Conservation (phyloP, 352 stramenopile genomes). For the Phytophthora pisi region DNA sequence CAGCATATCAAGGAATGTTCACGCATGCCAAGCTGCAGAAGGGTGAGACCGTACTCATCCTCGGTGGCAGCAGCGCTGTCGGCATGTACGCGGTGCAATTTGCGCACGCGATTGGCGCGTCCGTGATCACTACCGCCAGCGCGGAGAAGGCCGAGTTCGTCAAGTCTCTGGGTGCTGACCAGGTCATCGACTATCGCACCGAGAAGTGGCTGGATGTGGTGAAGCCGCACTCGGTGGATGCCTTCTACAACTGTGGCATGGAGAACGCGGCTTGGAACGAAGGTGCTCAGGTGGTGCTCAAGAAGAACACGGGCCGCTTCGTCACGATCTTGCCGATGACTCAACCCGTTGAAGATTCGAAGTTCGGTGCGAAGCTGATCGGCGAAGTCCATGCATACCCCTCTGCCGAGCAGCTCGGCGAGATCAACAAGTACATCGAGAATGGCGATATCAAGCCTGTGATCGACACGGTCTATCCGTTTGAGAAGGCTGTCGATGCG, state of each 20-base stretch:
- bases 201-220: conserved; percentile 40
- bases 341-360: no score
- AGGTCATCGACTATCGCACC: conserved; percentile 39
- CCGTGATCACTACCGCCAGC: conserved; percentile 38
- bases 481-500: conserved; percentile 54
- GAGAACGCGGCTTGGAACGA: conserved; percentile 30
- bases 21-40: conserved; percentile 32
- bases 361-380: no score
- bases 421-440: conserved; percentile 39
- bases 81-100: conserved; percentile 45
- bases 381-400: no score
- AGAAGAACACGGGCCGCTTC: conserved; percentile 31
- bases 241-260: conserved; percentile 39
- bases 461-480: conserved; percentile 51
- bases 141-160: conserved; percentile 31
- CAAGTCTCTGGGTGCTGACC: conserved; percentile 31
- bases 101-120: conserved; percentile 30
- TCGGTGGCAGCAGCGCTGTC: conserved; percentile 34
- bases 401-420: not conserved
- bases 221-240: conserved; percentile 33
- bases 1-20: conserved; percentile 31
- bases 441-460: conserved; percentile 37
- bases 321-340: no score
- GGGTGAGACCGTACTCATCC: conserved; percentile 42
- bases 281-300: conserved; percentile 29